These are phyloP conservation scores for Drechslerella dactyloides DNA, from an alignment of 2,329 filamentous ascomycete species.

Conservation along the genomic window DNA sequence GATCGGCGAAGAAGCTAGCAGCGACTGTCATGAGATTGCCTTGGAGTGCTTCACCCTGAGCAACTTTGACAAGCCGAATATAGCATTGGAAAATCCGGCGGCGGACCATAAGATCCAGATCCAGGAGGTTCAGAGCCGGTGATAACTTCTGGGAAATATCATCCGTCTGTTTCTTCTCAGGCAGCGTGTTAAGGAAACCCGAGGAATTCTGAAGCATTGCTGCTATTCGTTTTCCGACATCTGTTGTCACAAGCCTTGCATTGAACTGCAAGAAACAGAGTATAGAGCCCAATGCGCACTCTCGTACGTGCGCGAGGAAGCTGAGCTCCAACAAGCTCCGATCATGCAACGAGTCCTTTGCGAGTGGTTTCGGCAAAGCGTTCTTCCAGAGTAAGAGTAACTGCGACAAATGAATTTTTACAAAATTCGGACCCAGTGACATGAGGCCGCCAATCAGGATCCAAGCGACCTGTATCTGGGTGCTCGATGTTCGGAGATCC, in stretches of 20 bases:
- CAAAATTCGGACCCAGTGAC: constrained; percentile 95
- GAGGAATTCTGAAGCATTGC: constrained; percentile 95
- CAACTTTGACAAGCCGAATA: constrained; percentile 85
- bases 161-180: constrained; percentile 79
- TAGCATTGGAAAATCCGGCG: constrained; percentile 94
- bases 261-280: constrained; percentile 94
- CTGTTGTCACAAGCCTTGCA: constrained; percentile 84
- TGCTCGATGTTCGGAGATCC: constrained; percentile 86
- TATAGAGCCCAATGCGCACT: constrained; percentile 90
- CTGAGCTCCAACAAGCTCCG: constrained; percentile 86
- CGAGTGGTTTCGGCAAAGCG: constrained; percentile 89
- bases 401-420: constrained; percentile 96
- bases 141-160: constrained; percentile 83
- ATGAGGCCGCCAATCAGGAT: constrained; percentile 94
- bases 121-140: constrained; percentile 83
- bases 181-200: constrained; percentile 82
- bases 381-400: constrained; percentile 96
- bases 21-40: constrained; percentile 89
- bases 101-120: constrained; percentile 91
- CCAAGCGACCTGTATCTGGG: constrained; percentile 97
- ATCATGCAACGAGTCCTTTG: constrained; percentile 85
- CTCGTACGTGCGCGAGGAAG: constrained; percentile 90
- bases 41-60: constrained; percentile 84
- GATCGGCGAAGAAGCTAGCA: constrained; percentile 89
- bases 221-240: constrained; percentile 90